Conservation (phyloP, 805 yeast species). For the Myxozyma neglecta region DNA sequence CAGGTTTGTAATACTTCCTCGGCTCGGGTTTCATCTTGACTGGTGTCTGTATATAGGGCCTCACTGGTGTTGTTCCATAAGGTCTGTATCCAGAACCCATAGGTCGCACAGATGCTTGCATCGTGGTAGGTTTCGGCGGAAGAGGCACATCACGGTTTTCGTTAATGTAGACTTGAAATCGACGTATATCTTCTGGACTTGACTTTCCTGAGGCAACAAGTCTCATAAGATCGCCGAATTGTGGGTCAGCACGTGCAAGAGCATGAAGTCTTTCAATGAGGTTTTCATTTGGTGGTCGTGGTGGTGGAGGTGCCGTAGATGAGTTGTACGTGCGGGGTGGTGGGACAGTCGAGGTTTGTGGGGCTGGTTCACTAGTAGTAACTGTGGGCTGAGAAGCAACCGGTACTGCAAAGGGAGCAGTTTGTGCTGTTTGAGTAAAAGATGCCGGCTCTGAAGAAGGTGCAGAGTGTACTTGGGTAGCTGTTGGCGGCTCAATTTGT, state of each 20-base stretch:
- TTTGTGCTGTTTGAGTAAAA: too few species aligned
- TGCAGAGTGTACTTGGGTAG: neutral
- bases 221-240: constrained; percentile 72
- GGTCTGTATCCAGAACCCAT: neutral
- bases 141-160: constrained; percentile 35
- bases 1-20: constrained; percentile 11
- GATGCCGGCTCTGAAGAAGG: neutral
- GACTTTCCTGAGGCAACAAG: constrained; percentile 85
- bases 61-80: neutral
- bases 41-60: neutral
- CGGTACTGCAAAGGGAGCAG: neutral
- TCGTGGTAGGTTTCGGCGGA: neutral
- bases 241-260: constrained; percentile 72
- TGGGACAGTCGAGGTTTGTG: neutral
- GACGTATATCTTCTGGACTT: constrained; percentile 63
- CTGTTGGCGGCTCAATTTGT: neutral
- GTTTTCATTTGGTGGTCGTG: constrained; percentile 16
- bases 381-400: neutral
- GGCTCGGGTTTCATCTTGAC: constrained; percentile 1
- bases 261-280: constrained; percentile 84
- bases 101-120: neutral
- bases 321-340: neutral
- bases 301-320: neutral
- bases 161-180: constrained; percentile 77
- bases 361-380: neutral